Conservation (phyloP, 2,329 filamentous ascomycete genomes). For the Dothideomycetes sp. region DNA sequence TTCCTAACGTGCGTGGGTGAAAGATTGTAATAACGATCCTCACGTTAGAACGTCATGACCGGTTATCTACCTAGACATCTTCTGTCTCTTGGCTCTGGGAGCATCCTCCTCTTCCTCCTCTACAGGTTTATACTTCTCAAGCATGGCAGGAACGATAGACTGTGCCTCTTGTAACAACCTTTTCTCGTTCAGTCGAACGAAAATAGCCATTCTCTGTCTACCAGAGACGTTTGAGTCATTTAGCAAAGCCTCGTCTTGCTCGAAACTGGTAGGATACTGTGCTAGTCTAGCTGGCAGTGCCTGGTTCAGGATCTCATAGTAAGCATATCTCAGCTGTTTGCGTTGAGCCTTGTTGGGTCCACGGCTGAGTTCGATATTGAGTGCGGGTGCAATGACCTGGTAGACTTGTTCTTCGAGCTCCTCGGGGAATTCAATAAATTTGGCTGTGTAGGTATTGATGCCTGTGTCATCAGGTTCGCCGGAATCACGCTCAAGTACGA, state of each 20-base stretch:
- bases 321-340: background rate
- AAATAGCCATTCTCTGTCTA: constrained; percentile 8
- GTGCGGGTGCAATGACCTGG: background rate
- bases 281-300: constrained; percentile 5
- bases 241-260: constrained; percentile 8
- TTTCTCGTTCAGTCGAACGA: constrained; percentile 8
- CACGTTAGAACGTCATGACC: too few relatives aligned
- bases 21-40: too few relatives aligned
- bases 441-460: background rate
- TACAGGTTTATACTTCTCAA: constrained; percentile 10
- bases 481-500: constrained; percentile 12
- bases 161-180: constrained; percentile 7
- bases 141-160: background rate
- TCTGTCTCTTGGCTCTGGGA: constrained; percentile 8
- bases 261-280: constrained; percentile 12
- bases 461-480: constrained; percentile 12
- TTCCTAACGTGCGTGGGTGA: too few relatives aligned
- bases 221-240: background rate
- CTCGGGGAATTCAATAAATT: constrained; percentile 8
- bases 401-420: constrained; percentile 12
- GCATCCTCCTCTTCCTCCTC: constrained; percentile 1
- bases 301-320: constrained; percentile 1
- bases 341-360: constrained; percentile 5
- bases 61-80: constrained; percentile 2
- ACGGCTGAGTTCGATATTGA: background rate